Base-by-base conservation (phyloP, 192 early-diverging fungal genomes). In the Neocallimastix lanati region DNA sequence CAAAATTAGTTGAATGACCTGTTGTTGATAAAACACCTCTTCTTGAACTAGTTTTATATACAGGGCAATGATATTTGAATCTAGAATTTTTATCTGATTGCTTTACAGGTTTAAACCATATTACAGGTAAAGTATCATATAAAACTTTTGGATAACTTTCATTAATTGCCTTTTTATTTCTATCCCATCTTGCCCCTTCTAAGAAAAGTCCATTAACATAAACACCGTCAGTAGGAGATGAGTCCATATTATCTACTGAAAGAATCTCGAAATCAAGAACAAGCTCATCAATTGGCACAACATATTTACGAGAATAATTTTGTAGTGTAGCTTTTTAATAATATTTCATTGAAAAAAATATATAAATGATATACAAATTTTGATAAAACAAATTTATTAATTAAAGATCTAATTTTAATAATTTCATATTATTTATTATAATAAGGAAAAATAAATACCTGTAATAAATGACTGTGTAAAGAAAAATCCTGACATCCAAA, bases 391-490 rank as follows among this genome's bases (percentile, higher is more conserved):
- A 33, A 33, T 33, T 6, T 6, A 33, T 6, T 33, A 33, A 11
- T 6, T 6, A 6, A 33, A 6, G 3, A 33, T 33, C 11, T 6
- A 33, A 6, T 33, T 33, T 33, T 33, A 33, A 33, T 33, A 6
- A 33, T 6, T 33, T 6, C 3, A 33, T 6, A 33, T 11, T 33
- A 33, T 33, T 33, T 33, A 6, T 33, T 11, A 33, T n/a, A n/a
- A n/a, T n/a, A 33, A 33, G 11, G 11, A 33, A 33, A 33, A 33
- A 33, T 6, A 33, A 33, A 76, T 85, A 89, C 88, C 88, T 2
- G 89, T 91, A 76, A 91, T 90, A 78, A 91, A 91, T 11, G 90
- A 91, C 80, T 90, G 90, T 25, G 90, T 91, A 80, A 91, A 91
- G 80, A 91, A 91, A 82, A 91, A 91, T 2, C 89, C 90, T 77